Conservation (phyloP, 805 yeast genomes). For the Teunomyces gatunensis region DNA sequence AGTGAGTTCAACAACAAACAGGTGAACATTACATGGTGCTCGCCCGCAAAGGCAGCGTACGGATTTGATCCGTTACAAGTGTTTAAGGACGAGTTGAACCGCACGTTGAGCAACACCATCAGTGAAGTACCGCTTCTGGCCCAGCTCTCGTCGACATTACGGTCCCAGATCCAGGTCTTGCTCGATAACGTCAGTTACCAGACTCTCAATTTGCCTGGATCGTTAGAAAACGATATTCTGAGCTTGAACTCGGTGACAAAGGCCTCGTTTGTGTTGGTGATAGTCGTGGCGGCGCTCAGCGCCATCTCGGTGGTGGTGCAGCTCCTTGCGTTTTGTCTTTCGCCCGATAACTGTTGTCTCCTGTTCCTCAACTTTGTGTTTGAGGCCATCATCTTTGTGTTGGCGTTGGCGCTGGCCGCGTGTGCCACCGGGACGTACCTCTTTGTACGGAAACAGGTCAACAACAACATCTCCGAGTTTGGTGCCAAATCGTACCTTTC, state of each 20-base stretch:
- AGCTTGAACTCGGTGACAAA: constrained; percentile 48
- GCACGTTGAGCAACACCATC: constrained; percentile 20
- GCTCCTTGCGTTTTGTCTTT: constrained; percentile 39
- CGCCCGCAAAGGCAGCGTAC: constrained; percentile 53
- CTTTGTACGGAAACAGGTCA: constrained; percentile 49
- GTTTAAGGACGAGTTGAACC: constrained; percentile 31
- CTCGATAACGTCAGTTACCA: constrained; percentile 23
- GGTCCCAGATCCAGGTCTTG: constrained; percentile 19
- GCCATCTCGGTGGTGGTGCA: constrained; percentile 51
- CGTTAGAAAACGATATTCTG: constrained; percentile 44
- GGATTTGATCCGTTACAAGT: constrained; percentile 50
- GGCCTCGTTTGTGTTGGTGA: constrained; percentile 51
- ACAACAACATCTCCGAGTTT: constrained; percentile 42
- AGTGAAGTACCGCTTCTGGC: constrained; percentile 22
- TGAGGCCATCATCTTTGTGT: constrained; percentile 44
- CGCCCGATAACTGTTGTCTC: constrained; percentile 44
- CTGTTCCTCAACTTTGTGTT: constrained; percentile 44
- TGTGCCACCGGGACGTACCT: constrained; percentile 62
- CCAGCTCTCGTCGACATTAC: constrained; percentile 12
- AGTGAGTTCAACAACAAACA: constrained; percentile 23
- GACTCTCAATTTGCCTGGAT: constrained; percentile 51
- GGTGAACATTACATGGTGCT: constrained; percentile 47
- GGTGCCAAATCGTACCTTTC: constrained; percentile 58
- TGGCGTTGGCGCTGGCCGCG: constrained; percentile 48
- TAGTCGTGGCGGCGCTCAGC: constrained; percentile 28